Evolutionary conservation across 2,329 filamentous ascomycete genomes (phyloP).

Genomic region (Calonectria henricotiae): DNA sequence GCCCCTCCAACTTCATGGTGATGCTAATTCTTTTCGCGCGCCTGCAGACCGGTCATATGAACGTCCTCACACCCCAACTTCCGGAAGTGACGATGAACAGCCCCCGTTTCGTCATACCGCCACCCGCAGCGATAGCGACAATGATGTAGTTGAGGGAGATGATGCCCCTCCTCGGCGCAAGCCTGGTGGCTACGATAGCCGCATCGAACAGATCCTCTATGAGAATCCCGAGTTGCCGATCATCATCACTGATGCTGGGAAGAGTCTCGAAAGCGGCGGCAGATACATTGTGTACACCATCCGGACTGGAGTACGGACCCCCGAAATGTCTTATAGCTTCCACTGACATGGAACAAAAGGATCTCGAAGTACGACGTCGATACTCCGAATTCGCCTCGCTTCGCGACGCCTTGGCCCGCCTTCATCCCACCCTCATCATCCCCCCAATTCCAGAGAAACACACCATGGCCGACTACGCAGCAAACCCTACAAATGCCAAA

Average conservation of each 20-base stretch:
- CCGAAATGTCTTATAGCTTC: not conserved
- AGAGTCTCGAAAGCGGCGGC: slow-evolving; percentile 92
- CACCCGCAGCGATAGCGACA: slow-evolving; percentile 62
- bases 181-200: slow-evolving; percentile 92
- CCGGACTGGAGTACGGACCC: slow-evolving; percentile 82
- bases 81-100: slow-evolving; percentile 78
- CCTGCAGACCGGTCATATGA: slow-evolving; percentile 67
- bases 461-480: slow-evolving; percentile 98
- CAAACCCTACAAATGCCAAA: slow-evolving; percentile 97
- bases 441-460: slow-evolving; percentile 99
- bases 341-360: slow-evolving; percentile 67
- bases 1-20: slow-evolving; percentile 6
- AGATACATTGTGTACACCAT: slow-evolving; percentile 99
- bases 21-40: slow-evolving; percentile 38
- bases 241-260: slow-evolving; percentile 93
- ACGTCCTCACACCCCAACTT: slow-evolving; percentile 80
- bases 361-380: slow-evolving; percentile 92
- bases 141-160: slow-evolving; percentile 63
- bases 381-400: slow-evolving; percentile 98
- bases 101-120: slow-evolving; percentile 59
- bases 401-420: slow-evolving; percentile 87
- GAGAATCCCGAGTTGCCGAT: slow-evolving; percentile 94
- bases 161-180: slow-evolving; percentile 74
- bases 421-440: slow-evolving; percentile 96
- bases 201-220: slow-evolving; percentile 97